Percentiles rank a stretch among this genome's conserved stretches.
Evolutionary conservation across 192 early-diverging fungal genomes (phyloP).

Genomic region (Phycomyces nitens): DNA sequence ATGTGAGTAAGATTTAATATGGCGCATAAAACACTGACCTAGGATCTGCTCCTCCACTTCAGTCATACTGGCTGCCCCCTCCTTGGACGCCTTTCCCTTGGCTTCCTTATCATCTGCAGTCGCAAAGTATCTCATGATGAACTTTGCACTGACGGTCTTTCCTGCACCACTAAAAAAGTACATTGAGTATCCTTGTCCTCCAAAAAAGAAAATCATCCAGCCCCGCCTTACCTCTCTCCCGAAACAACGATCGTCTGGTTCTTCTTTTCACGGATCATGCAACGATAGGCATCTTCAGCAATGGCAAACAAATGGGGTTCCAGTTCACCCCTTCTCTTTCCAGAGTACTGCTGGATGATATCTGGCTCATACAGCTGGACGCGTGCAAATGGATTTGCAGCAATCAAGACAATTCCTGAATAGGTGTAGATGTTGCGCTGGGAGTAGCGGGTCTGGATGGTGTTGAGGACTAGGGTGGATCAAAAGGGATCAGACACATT

Average conservation of each 20-base stretch:
- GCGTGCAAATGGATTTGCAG: slow-evolving; percentile 91
- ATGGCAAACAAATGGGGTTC: slow-evolving; percentile 99
- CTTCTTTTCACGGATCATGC: slow-evolving; percentile 86
- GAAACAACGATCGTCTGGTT: slow-evolving; percentile 99
- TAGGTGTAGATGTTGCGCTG: slow-evolving; percentile 98
- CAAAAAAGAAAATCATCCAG: too few species aligned
- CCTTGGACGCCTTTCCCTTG: slow-evolving; percentile 38
- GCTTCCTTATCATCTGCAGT: slow-evolving; percentile 69
- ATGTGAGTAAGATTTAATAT: background rate
- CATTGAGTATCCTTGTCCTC: too few species aligned
- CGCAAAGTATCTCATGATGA: slow-evolving; percentile 97
- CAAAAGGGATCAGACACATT: too few species aligned
- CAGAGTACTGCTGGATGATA: slow-evolving; percentile 90
- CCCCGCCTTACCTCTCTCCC: slow-evolving; percentile 68
- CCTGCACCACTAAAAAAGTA: slow-evolving; percentile 76
- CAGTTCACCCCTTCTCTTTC: slow-evolving; percentile 87
- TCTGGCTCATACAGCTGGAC: slow-evolving; percentile 90
- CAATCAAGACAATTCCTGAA: slow-evolving; percentile 97
- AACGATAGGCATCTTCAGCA: slow-evolving; percentile 95
- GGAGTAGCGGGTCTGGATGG: slow-evolving; percentile 82
- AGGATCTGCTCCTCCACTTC: slow-evolving; percentile 80
- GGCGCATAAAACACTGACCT: slow-evolving; percentile 25
- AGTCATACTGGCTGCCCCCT: slow-evolving; percentile 51
- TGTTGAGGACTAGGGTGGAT: slow-evolving; percentile 73
- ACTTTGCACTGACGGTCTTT: slow-evolving; percentile 95